Conservation (phyloP, 805 yeast genomes). For the Lachancea quebecensis region DNA sequence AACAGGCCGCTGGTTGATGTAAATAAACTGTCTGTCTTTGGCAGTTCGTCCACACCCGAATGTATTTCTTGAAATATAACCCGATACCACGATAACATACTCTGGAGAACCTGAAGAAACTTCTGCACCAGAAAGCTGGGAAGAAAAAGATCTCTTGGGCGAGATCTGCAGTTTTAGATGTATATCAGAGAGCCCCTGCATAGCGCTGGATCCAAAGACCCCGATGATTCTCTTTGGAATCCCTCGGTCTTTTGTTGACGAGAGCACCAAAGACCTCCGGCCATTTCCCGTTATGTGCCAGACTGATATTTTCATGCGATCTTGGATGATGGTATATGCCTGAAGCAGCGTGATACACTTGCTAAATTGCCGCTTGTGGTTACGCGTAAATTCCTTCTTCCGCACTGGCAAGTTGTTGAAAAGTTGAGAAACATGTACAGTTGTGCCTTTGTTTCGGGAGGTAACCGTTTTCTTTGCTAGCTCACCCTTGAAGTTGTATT, state of each 20-base stretch:
- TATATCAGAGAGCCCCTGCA: slow-evolving; percentile 50
- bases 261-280: slow-evolving; percentile 48
- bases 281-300: slow-evolving; percentile 43
- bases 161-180: slow-evolving; percentile 35
- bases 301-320: slow-evolving; percentile 53
- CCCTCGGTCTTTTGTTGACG: slow-evolving; percentile 46
- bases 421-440: slow-evolving; percentile 48
- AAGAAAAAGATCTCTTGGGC: slow-evolving; percentile 1
- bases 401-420: slow-evolving; percentile 79
- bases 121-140: slow-evolving; percentile 9
- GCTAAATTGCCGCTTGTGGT: slow-evolving; percentile 62
- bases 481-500: slow-evolving; percentile 49
- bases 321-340: slow-evolving; percentile 56
- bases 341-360: slow-evolving; percentile 60
- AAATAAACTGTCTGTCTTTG: slow-evolving; percentile 69
- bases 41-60: slow-evolving; percentile 72
- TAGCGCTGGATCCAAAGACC: slow-evolving; percentile 64
- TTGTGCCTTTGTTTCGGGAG: slow-evolving; percentile 63
- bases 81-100: slow-evolving; percentile 39
- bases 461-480: slow-evolving; percentile 37
- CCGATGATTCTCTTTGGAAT: slow-evolving; percentile 54
- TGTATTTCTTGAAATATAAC: slow-evolving; percentile 68
- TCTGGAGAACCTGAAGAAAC: slow-evolving; percentile 8
- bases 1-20: slow-evolving; percentile 72
- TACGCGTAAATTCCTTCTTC: slow-evolving; percentile 60